phyloP scores from a whole-genome alignment of 1,139 yeast species.

The Kodamaea alishanica region DNA sequence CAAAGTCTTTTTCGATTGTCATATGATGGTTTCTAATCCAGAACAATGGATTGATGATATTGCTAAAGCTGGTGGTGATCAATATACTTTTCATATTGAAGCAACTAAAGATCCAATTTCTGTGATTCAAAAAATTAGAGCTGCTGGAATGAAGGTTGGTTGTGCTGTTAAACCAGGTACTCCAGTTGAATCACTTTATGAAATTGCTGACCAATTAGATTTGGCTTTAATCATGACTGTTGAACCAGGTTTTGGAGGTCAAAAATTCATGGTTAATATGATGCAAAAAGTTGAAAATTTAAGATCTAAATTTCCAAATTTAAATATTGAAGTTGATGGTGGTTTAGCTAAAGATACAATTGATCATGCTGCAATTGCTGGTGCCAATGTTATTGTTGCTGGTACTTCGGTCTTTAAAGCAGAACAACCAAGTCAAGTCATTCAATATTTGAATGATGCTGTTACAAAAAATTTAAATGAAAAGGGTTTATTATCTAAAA shows the following conservation, averaged over 20 bases:
- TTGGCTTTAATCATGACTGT: conserved; percentile 97
- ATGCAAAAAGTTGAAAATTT: conserved; percentile 88
- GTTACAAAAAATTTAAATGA: conserved; percentile 42
- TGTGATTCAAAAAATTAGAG: conserved; percentile 71
- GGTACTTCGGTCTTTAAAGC: conserved; percentile 94
- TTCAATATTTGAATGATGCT: conserved; percentile 58
- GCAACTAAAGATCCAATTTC: conserved; percentile 78
- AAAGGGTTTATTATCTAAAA: conserved; percentile 21
- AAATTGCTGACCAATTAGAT: conserved; percentile 73
- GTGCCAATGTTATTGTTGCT: conserved; percentile 97
- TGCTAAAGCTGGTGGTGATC: conserved; percentile 94
- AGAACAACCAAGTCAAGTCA: conserved; percentile 69
- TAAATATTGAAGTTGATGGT: conserved; percentile 95
- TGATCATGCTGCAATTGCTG: conserved; percentile 83
- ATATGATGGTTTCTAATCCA: conserved; percentile 97
- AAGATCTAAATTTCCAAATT: conserved; percentile 67
- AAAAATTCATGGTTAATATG: conserved; percentile 91
- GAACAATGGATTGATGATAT: conserved; percentile 92
- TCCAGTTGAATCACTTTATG: conserved; percentile 77
- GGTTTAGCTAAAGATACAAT: conserved; percentile 87
- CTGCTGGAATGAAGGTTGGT: conserved; percentile 87
- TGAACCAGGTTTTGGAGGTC: conserved; percentile 99
- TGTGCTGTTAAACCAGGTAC: conserved; percentile 95
- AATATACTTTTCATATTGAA: conserved; percentile 94
- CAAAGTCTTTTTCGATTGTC: conserved; percentile 88